Percentiles rank a stretch among this genome's conserved stretches.
These are phyloP conservation scores for Xylaria digitata DNA, from an alignment of 2,329 filamentous ascomycete genomes.

Conservation along the genomic window DNA sequence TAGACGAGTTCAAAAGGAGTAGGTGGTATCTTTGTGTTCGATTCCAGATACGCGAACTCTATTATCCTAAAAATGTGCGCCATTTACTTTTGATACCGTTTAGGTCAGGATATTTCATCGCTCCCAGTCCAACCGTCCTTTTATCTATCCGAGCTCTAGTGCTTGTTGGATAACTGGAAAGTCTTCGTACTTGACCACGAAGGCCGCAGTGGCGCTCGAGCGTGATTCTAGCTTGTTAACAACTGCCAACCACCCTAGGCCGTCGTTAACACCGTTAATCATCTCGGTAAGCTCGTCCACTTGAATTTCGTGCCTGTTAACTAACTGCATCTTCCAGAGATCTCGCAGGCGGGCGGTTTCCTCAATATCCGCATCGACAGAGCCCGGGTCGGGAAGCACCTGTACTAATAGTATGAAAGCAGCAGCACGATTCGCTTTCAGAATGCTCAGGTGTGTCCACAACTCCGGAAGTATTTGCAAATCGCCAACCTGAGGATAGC, in stretches of 20 bases:
- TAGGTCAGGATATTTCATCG: too few relatives aligned
- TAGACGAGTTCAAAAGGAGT: too few relatives aligned
- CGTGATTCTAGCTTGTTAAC: not conserved
- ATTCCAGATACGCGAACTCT: too few relatives aligned
- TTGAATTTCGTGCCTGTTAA: constrained; percentile 46
- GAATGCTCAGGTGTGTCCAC: constrained; percentile 48
- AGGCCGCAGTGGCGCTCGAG: not conserved
- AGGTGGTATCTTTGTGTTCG: too few relatives aligned
- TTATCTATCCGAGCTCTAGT: not conserved
- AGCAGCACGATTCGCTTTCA: constrained; percentile 45
- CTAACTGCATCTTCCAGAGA: constrained; percentile 48
- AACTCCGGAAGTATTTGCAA: constrained; percentile 46
- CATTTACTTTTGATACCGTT: too few relatives aligned
- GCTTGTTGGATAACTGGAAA: not conserved
- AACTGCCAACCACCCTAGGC: constrained; percentile 39
- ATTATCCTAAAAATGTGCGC: too few relatives aligned
- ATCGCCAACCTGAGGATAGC: not conserved
- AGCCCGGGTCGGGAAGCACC: not conserved
- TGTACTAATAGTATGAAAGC: constrained; percentile 46
- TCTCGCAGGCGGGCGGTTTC: constrained; percentile 46
- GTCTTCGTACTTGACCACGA: not conserved
- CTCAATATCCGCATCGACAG: constrained; percentile 41
- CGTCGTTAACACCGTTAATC: constrained; percentile 46
- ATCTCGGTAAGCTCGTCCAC: constrained; percentile 47
- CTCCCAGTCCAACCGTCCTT: too few relatives aligned